phyloP scores from a whole-genome alignment of 148 eudicot species.

The Vaccinium macrocarpon region DNA sequence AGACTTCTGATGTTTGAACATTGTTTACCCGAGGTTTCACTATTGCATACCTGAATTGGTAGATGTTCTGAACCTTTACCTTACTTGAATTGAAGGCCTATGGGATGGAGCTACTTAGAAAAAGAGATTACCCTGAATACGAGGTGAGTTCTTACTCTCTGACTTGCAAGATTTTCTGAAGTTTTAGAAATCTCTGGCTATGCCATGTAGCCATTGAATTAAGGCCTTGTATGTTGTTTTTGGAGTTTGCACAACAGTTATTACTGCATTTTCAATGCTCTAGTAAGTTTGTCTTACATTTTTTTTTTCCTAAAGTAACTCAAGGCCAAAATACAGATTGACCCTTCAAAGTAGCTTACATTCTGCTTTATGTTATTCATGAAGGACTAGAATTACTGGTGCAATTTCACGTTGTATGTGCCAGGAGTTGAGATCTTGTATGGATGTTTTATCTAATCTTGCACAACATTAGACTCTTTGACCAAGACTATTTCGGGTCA shows the following conservation, averaged over 20 bases:
- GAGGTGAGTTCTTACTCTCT: slow-evolving; percentile 38
- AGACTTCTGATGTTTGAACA: background rate
- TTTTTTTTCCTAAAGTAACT: background rate
- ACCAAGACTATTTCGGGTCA: background rate
- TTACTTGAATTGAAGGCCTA: slow-evolving; percentile 47
- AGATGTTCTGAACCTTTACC: slow-evolving; percentile 17
- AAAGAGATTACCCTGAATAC: slow-evolving; percentile 62
- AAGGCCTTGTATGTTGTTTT: background rate
- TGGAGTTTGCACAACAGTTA: background rate
- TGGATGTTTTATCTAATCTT: background rate
- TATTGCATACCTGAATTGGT: background rate
- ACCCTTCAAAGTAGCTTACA: background rate
- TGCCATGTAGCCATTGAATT: background rate
- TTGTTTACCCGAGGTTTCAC: background rate
- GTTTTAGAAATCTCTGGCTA: background rate
- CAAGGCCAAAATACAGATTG: background rate
- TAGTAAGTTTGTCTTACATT: background rate
- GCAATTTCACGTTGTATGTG: background rate
- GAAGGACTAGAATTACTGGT: background rate
- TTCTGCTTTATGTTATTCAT: background rate
- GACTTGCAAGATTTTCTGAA: background rate
- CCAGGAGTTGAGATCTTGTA: background rate
- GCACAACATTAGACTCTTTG: background rate
- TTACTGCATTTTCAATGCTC: background rate
- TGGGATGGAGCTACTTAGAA: slow-evolving; percentile 79